These are phyloP conservation scores for Yamadazyma sp. DNA, from an alignment of 1,139 yeast genomes.

Conservation along the genomic window DNA sequence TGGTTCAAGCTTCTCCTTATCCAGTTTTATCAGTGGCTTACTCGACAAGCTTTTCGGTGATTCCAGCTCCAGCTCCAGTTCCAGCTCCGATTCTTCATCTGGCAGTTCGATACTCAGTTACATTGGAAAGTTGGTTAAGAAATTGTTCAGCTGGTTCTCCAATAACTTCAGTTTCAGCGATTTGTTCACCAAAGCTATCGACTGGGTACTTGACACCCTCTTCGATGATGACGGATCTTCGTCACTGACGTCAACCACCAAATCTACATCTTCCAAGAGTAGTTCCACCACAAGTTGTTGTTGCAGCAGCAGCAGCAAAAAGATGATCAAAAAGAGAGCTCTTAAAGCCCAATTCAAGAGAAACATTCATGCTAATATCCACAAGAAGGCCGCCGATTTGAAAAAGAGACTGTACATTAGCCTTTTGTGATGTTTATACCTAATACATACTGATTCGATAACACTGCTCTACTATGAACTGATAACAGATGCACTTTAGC, in stretches of 20 bases:
- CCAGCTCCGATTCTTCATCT: slow-evolving; percentile 1
- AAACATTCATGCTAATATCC: slow-evolving; percentile 19
- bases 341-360: slow-evolving; percentile 19
- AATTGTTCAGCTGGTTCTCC: slow-evolving; percentile 15
- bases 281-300: slow-evolving; percentile 12
- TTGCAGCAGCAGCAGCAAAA: slow-evolving; percentile 15
- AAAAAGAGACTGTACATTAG: slow-evolving; percentile 17
- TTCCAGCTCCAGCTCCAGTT: slow-evolving; percentile 7
- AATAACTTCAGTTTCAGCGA: slow-evolving; percentile 14
- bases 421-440: slow-evolving; percentile 15
- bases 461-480: too few species aligned
- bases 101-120: slow-evolving; percentile 11
- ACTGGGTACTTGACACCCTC: slow-evolving; percentile 19
- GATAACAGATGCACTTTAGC: too few species aligned
- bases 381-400: slow-evolving; percentile 18
- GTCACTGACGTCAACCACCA: slow-evolving; percentile 12
- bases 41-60: slow-evolving; percentile 9
- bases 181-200: slow-evolving; percentile 13
- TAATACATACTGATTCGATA: too few species aligned
- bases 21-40: slow-evolving; percentile 3
- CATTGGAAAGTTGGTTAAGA: slow-evolving; percentile 10
- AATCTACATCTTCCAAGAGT: slow-evolving; percentile 8
- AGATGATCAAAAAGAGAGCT: slow-evolving; percentile 18
- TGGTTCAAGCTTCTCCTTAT: slow-evolving; percentile 6
- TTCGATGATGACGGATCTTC: slow-evolving; percentile 22